Evolutionary conservation across 1,284 basidiomycete species (phyloP), one percentile per base, ranked within the genome.

Genomic region (Trichosporon inkin): DNA sequence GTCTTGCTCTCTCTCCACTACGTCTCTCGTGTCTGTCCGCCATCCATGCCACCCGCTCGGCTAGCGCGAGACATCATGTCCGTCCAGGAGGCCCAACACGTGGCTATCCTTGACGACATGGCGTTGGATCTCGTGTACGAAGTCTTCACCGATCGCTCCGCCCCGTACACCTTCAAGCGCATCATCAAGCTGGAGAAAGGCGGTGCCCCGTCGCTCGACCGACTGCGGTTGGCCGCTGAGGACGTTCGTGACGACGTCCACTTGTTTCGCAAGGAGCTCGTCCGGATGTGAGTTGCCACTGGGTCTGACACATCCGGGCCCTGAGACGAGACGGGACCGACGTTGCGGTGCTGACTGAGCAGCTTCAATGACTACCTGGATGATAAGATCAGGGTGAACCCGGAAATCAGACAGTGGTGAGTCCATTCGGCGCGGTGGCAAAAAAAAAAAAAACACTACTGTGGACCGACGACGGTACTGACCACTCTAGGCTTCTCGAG

Each of bases 51-150:
- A 11, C 24, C 28, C 28, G 28, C 22, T 14, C 44, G 44, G 24
- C 44, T 49, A 6, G 55, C 32, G 14, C 39, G 55, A 32, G 55
- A 56, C 28, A 41, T 24, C n/a, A 32, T 57, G 36, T 28, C 47
- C 16, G 47, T 49, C 6, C 41, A 37, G 17, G 56, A 57, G 56
- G 56, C 47, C 22, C 56, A 49, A 2, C 36, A 52, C 38, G 56
- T 57, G 34, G 47, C 24, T 47, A 38, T 52, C 35, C 47, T 57
- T 11, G 56, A 57, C 47, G 56, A 57, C 49, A 51, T 57, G n/a
- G 36, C 36, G n/a, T 6, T 57, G 10, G 56, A 57, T 13, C 36
- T 39, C n/a, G 47, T 57, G 5, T 49, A 52, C 49, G 49, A 52
- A 17, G 20, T 57, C 37, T 39, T 20, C 34, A 49, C 36, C 6